Conservation (phyloP, 2,329 filamentous ascomycete species). For the Paecilomyces variotii region DNA sequence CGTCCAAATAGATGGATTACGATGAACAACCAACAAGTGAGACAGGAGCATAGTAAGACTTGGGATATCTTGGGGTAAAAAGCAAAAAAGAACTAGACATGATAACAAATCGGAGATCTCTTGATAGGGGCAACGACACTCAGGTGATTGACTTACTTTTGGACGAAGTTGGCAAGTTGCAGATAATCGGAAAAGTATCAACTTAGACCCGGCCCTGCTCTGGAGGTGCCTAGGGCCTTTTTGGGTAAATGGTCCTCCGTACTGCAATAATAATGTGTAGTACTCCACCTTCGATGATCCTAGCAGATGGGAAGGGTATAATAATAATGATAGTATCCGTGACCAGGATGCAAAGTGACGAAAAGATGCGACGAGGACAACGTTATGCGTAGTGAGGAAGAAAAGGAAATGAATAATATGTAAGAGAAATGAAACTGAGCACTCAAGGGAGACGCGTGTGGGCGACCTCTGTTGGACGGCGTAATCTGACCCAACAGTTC, state of each 20-base stretch:
- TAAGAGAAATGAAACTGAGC: slow-evolving; percentile 7
- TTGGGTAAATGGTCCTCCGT: neutral
- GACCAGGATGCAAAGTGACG: neutral
- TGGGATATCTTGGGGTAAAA: neutral
- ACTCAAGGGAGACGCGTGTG: slow-evolving; percentile 3
- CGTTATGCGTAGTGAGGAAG: neutral
- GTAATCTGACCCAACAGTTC: neutral
- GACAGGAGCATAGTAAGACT: neutral
- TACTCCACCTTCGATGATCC: neutral
- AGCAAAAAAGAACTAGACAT: neutral
- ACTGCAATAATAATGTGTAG: neutral
- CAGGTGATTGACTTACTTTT: slow-evolving; percentile 1
- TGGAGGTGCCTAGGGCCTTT: neutral
- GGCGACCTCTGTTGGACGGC: neutral
- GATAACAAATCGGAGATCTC: neutral
- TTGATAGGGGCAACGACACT: neutral
- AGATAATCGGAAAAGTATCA: neutral
- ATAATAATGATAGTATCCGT: neutral
- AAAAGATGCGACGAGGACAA: neutral
- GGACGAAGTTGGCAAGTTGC: neutral
- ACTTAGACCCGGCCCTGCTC: neutral
- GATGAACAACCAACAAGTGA: neutral
- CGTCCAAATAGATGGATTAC: neutral
- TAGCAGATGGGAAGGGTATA: neutral
- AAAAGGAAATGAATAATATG: slow-evolving; percentile 1